phyloP scores from a whole-genome alignment of 768 basidiomycete species.

The Lactarius evosmus region DNA sequence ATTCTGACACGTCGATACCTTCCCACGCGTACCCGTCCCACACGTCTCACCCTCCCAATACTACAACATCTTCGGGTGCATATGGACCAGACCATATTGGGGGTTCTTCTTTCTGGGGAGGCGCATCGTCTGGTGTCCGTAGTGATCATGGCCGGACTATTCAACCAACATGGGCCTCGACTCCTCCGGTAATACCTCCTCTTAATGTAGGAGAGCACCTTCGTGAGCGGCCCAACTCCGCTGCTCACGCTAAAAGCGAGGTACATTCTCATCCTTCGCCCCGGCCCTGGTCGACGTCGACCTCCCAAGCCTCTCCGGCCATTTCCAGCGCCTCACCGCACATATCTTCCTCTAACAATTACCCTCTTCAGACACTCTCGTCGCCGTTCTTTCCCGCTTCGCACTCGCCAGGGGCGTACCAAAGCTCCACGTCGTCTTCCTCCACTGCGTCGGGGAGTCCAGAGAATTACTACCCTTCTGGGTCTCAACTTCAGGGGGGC shows the following conservation, averaged over 20 bases:
- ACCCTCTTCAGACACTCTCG: constrained; percentile 25
- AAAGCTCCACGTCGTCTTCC: constrained; percentile 22
- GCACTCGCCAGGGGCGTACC: constrained; percentile 24
- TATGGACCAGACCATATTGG: constrained; percentile 15
- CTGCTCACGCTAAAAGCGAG: constrained; percentile 19
- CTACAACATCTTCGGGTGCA: constrained; percentile 12
- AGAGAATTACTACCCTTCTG: constrained; percentile 25
- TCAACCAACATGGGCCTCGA: constrained; percentile 15
- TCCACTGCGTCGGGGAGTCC: constrained; percentile 22
- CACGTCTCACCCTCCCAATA: constrained; percentile 11
- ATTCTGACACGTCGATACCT: constrained; percentile 20
- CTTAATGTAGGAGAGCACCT: constrained; percentile 18
- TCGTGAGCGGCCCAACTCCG: constrained; percentile 17
- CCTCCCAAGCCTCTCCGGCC: constrained; percentile 18
- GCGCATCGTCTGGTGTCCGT: constrained; percentile 14
- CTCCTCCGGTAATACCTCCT: constrained; percentile 20
- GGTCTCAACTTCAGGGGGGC: constrained; percentile 20
- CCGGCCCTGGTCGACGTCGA: constrained; percentile 25
- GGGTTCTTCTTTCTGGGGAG: constrained; percentile 15
- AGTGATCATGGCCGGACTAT: constrained; percentile 16
- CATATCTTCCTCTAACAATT: constrained; percentile 21
- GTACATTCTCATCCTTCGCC: constrained; percentile 23
- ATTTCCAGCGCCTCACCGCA: constrained; percentile 22
- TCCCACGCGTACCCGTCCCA: constrained; percentile 23
- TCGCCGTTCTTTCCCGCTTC: constrained; percentile 27